phyloP scores from a whole-genome alignment of 2,329 filamentous ascomycete species.

The Colletotrichum lindemuthianum region DNA sequence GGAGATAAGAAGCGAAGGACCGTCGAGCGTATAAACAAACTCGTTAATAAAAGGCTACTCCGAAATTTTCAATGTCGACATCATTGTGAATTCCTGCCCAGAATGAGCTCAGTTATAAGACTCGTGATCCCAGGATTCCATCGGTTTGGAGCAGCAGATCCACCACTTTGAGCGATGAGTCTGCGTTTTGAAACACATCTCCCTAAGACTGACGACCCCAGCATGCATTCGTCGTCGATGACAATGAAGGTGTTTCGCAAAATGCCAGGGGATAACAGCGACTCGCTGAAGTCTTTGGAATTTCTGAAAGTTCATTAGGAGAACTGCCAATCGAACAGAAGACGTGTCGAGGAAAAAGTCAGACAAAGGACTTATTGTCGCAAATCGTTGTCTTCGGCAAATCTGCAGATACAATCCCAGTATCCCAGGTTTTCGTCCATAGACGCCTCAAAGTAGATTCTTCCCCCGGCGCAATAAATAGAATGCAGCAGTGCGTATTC shows the following conservation, averaged over 20 bases:
- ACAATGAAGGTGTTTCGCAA: slow-evolving; percentile 2
- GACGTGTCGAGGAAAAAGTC: background rate
- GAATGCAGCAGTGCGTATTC: background rate
- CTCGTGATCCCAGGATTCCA: slow-evolving; percentile 36
- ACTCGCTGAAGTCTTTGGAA: background rate
- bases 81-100: no score
- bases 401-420: background rate
- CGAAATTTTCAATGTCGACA: no score
- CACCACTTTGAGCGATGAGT: slow-evolving; percentile 31
- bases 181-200: slow-evolving; percentile 38
- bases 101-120: background rate
- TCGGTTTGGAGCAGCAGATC: slow-evolving; percentile 33
- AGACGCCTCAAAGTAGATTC: background rate
- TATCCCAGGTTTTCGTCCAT: background rate
- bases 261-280: background rate
- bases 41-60: no score
- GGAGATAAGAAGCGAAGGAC: no score
- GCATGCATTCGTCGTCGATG: background rate
- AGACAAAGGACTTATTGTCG: background rate
- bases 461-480: background rate
- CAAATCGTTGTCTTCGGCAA: background rate
- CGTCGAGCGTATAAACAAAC: no score
- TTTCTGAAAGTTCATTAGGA: background rate
- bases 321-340: background rate
- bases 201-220: slow-evolving; percentile 34